Evolutionary conservation across 805 yeast species (phyloP), one percentile per base, ranked within the genome.

Genomic region (Clavispora santaluciae): DNA sequence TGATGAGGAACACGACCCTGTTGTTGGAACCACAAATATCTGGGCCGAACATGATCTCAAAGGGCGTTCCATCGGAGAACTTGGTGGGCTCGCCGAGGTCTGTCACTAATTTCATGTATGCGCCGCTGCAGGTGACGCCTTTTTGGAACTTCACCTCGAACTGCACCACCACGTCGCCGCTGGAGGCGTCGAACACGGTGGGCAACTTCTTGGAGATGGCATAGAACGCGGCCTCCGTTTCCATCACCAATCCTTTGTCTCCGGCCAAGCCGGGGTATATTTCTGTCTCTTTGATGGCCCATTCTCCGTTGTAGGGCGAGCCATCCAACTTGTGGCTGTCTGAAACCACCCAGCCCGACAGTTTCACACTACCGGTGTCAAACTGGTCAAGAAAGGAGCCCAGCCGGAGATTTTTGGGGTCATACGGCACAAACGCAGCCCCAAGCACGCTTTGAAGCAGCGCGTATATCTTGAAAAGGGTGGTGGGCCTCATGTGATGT

Each of bases 31-130:
- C 95, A 66, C 97, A 90, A 59, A 76, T 79, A 63, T 90, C 97
- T 33, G 97, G 97, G 16, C 97, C 97, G 67, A 90, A 90, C 91
- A 90, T 84, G 48, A 90, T 66, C 61, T 84, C 88, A 64, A 83
- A 87, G 2, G 89, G 86, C 3, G 95, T 74, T 21, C 72, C 79
- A 45, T 77, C 75, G 49, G 68, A 70, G 68, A 88, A 83, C 44
- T 76, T 75, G 29, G 62, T 58, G 25, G 64, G 68, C 1, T 57
- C 68, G 18, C 63, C 58, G 33, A 63, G 46, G 6, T 40, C 42
- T 34, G 79, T 69, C 41, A 90, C 63, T 34, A 90, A 68, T 68
- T 90, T 90, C 50, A 90, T 60, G 64, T 89, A 90, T 1, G 95
- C 91, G 41, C 97, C 97, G 36, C 95, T 95, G 64, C 97, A 90